Evolutionary conservation across 169 alveolate genomes (phyloP).

Genomic region (Fabrea salina): DNA sequence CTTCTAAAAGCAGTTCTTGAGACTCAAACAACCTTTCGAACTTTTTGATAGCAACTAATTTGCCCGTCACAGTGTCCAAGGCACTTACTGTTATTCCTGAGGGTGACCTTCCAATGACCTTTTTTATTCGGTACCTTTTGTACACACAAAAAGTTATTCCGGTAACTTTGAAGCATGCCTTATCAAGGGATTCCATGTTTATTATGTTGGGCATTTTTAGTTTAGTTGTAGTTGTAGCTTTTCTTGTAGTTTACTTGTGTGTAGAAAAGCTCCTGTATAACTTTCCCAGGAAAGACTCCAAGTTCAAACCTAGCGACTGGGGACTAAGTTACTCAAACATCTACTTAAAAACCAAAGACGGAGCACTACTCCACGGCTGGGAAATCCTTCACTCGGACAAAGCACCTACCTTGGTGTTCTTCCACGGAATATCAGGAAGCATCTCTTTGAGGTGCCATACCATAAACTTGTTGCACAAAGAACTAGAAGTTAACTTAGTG

Average conservation of each 20-base stretch:
- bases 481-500: constrained; percentile 63
- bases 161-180: too few species aligned
- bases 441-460: constrained; percentile 71
- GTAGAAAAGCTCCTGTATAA: too few species aligned
- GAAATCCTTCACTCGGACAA: constrained; percentile 50
- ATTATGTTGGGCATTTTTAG: too few species aligned
- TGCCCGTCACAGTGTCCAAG: too few species aligned
- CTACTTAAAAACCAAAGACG: constrained; percentile 61
- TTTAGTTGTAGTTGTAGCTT: too few species aligned
- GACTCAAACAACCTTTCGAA: not conserved
- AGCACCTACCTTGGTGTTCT: constrained; percentile 72
- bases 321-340: constrained; percentile 62
- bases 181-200: too few species aligned
- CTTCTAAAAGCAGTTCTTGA: not conserved
- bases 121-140: too few species aligned
- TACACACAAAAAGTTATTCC: too few species aligned
- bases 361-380: constrained; percentile 74
- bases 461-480: constrained; percentile 47
- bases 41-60: not conserved
- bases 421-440: constrained; percentile 89
- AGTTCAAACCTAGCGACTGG: constrained; percentile 49
- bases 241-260: too few species aligned
- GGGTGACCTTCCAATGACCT: too few species aligned
- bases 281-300: too few species aligned
- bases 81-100: too few species aligned